Evolutionary conservation across 805 yeast species (phyloP).

Genomic region (Maudiozyma serrabonitensis): DNA sequence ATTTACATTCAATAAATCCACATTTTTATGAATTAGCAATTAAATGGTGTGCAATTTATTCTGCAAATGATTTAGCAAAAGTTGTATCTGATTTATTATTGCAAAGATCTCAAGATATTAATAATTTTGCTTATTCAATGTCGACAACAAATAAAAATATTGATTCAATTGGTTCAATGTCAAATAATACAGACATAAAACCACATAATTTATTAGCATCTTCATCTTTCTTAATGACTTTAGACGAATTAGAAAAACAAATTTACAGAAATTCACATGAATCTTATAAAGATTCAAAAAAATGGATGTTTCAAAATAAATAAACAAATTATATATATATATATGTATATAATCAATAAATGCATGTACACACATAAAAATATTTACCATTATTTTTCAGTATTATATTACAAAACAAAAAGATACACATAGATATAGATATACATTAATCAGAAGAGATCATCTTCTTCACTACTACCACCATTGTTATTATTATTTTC

Average conservation of each 20-base stretch:
- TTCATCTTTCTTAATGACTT: slow-evolving; percentile 42
- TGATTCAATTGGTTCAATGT: background rate
- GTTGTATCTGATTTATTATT: slow-evolving; percentile 45
- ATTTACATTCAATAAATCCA: slow-evolving; percentile 53
- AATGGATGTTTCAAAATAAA: slow-evolving; percentile 28
- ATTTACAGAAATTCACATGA: slow-evolving; percentile 46
- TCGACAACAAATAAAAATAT: slow-evolving; percentile 4
- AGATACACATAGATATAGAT: background rate
- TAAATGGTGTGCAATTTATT: slow-evolving; percentile 68
- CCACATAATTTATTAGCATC: background rate
- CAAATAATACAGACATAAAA: background rate
- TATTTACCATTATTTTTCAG: background rate
- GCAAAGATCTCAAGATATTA: slow-evolving; percentile 59
- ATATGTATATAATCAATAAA: background rate
- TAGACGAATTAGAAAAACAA: slow-evolving; percentile 69
- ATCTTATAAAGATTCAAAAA: slow-evolving; percentile 35
- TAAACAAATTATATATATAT: background rate
- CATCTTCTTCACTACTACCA: slow-evolving; percentile 4
- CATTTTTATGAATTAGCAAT: slow-evolving; percentile 62
- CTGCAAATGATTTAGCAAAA: slow-evolving; percentile 51
- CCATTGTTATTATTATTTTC: slow-evolving; percentile 10
- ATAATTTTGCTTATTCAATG: slow-evolving; percentile 46
- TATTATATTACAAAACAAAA: background rate
- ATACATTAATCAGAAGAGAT: background rate
- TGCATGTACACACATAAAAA: background rate